Conservation (phyloP, 2,329 filamentous ascomycete genomes). For the Helotiales sp. region DNA sequence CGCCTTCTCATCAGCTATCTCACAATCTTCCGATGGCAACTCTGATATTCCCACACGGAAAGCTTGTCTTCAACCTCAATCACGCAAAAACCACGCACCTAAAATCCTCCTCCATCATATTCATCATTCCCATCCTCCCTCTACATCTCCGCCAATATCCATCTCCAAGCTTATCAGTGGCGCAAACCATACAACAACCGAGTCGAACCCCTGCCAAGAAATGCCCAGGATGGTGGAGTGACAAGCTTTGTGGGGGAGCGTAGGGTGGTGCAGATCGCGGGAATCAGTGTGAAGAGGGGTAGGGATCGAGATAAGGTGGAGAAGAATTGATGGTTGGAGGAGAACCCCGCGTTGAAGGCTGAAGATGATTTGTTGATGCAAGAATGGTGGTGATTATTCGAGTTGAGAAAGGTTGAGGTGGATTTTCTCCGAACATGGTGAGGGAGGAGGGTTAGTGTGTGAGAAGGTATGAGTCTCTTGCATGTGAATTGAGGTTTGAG, state of each 20-base stretch:
- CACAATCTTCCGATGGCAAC: too few relatives aligned
- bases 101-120: neutral
- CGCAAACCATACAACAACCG: neutral
- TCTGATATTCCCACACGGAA: neutral
- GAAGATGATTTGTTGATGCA: neutral
- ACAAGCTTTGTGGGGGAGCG: conserved; percentile 21
- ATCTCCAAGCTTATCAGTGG: conserved; percentile 6
- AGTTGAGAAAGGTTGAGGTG: neutral
- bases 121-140: neutral
- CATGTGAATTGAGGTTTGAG: too few relatives aligned
- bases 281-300: conserved; percentile 5
- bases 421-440: too few relatives aligned
- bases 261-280: conserved; percentile 4
- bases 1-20: too few relatives aligned
- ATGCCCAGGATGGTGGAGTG: neutral
- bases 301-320: conserved; percentile 7
- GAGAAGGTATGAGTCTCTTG: too few relatives aligned
- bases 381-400: neutral
- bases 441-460: too few relatives aligned
- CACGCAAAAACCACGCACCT: neutral
- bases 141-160: conserved; percentile 5
- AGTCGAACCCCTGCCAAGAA: conserved; percentile 22
- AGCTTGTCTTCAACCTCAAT: neutral
- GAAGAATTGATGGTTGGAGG: neutral
- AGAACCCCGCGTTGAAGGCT: neutral